phyloP scores from a whole-genome alignment of 2,329 filamentous ascomycete genomes.

The Ophiostoma populinum region DNA sequence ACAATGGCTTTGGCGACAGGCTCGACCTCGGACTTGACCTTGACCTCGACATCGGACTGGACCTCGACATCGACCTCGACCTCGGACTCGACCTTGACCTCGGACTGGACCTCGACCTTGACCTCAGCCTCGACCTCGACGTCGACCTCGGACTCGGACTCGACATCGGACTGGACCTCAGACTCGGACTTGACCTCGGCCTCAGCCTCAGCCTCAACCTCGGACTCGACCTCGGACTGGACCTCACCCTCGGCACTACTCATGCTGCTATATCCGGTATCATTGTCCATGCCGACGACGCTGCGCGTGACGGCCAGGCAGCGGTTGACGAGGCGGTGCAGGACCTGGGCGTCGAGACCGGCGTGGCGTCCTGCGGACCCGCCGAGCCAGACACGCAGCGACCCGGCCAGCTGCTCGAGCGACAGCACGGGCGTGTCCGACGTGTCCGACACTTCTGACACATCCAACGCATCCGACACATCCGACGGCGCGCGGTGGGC shows the following conservation, averaged over 20 bases:
- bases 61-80: background rate
- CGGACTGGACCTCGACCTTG: too few species aligned
- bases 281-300: constrained; percentile 40
- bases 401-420: constrained; percentile 39
- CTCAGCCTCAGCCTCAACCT: constrained; percentile 19
- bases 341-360: constrained; percentile 32
- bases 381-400: constrained; percentile 43
- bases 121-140: background rate
- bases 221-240: constrained; percentile 4
- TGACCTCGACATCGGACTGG: background rate
- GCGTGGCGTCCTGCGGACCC: constrained; percentile 31
- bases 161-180: constrained; percentile 5
- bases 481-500: constrained; percentile 29
- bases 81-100: too few species aligned
- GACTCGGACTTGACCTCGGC: constrained; percentile 18
- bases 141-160: background rate
- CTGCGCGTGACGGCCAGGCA: constrained; percentile 39
- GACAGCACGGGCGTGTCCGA: constrained; percentile 26
- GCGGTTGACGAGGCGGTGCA: constrained; percentile 34
- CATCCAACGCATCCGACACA: too few species aligned
- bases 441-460: too few species aligned
- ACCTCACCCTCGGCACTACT: constrained; percentile 32
- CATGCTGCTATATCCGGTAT: constrained; percentile 42
- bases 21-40: too few species aligned
- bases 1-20: too few species aligned